Conservation (phyloP, 805 yeast species). For the Priceomyces haplophilus region DNA sequence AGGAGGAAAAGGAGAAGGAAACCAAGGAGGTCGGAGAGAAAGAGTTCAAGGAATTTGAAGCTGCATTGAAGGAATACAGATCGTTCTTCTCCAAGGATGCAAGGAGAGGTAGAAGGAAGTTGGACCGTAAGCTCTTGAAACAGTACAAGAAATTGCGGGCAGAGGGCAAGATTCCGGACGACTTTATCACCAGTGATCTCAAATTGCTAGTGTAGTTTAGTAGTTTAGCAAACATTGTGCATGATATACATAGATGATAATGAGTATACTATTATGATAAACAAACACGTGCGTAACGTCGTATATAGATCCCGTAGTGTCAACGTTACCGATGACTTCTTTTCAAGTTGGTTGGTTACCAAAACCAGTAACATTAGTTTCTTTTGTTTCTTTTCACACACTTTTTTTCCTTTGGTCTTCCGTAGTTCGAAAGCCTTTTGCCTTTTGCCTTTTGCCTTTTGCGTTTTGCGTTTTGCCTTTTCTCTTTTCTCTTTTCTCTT, state of each 20-base stretch:
- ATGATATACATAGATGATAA: slow-evolving; percentile 2
- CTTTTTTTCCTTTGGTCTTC: too few species aligned
- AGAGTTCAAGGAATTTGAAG: slow-evolving; percentile 20
- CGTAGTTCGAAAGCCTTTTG: too few species aligned
- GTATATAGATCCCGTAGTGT: not conserved
- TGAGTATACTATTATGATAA: not conserved
- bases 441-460: too few species aligned
- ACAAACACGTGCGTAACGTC: not conserved
- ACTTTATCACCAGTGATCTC: slow-evolving; percentile 10
- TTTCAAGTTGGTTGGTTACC: too few species aligned
- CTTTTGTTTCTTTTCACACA: too few species aligned
- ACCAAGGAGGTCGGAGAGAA: slow-evolving; percentile 17
- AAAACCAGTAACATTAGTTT: too few species aligned
- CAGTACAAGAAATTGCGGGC: slow-evolving; percentile 30
- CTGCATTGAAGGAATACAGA: slow-evolving; percentile 18
- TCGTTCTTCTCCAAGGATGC: slow-evolving; percentile 20
- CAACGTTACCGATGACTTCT: too few species aligned
- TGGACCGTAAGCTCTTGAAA: slow-evolving; percentile 33
- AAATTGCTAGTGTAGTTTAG: slow-evolving; percentile 2
- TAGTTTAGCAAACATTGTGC: slow-evolving; percentile 1
- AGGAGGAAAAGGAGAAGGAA: slow-evolving; percentile 17
- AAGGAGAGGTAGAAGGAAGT: slow-evolving; percentile 29
- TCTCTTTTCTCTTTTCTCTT: too few species aligned
- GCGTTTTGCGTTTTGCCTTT: too few species aligned
- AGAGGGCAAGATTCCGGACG: slow-evolving; percentile 23